phyloP scores from a whole-genome alignment of 176 grass and related monocot species.

The Hyparrhenia diplandra region DNA sequence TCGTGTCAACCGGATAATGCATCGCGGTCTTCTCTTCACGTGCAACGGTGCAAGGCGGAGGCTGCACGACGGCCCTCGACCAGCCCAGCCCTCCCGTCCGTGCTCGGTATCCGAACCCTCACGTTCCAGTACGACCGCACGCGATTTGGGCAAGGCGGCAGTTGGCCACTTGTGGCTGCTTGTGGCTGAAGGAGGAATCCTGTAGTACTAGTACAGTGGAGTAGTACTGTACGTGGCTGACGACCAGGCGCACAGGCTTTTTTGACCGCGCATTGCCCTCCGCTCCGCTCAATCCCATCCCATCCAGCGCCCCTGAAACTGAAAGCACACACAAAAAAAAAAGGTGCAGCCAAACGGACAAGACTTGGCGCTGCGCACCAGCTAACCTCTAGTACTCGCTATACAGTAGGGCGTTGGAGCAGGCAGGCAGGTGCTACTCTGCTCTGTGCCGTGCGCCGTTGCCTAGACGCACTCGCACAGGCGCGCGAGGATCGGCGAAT shows the following conservation, averaged over 20 bases:
- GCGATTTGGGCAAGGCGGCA: neutral
- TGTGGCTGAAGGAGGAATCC: neutral
- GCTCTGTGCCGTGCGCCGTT: no score
- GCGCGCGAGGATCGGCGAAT: neutral
- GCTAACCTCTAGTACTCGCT: no score
- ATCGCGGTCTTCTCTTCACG: no score
- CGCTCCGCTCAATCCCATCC: no score
- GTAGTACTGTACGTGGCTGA: neutral
- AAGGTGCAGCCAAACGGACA: neutral
- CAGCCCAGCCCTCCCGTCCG: neutral
- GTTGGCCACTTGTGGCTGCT: no score
- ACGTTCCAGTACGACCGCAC: neutral
- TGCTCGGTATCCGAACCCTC: neutral
- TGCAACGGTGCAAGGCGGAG: no score
- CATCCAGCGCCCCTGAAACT: no score
- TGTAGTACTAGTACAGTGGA: neutral
- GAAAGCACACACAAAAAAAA: neutral
- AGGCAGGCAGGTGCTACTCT: no score
- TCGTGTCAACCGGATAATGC: no score
- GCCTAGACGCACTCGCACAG: neutral
- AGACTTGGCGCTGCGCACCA: neutral
- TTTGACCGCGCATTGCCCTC: neutral
- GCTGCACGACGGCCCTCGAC: no score
- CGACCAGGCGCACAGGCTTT: neutral
- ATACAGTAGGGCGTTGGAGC: no score